Evolutionary conservation across 306 rosid genomes (phyloP), one percentile per base, ranked within the genome.

Genomic region (Cyamopsis tetragonoloba): DNA sequence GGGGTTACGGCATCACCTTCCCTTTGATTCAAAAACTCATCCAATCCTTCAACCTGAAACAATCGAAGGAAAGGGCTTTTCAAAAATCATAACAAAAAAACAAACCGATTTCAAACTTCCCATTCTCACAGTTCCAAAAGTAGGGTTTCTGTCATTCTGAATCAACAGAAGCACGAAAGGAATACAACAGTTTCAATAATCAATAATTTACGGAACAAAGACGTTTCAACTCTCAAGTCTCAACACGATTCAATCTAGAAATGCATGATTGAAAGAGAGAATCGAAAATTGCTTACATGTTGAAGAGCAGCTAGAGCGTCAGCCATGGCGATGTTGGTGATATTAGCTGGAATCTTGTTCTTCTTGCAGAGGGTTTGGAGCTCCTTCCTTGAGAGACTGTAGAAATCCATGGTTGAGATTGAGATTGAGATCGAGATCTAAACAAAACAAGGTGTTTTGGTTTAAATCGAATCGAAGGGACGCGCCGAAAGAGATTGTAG

Each of bases 271-370:
- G 1, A 4, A 26, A 3, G 7, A 1, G 0, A 6, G n/a, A 70
- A 15, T 31, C 20, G n/a, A 13, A 13, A 6, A 19, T 44, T 0
- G 37, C 0, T 71, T 82, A 88, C 97, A 0, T 66, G 82, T 19
- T 65, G 65, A 61, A 93, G 96, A 75, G 91, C 83, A 1, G 60
- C 3, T 39, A 93, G 97, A 57, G 96, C 80, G 4, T 88, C 84
- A 1, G 90, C 97, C 99, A 93, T 93, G 80, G 91, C 97, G 1
- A 88, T 65, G 3, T 88, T 93, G 73, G 99, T 86, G 72, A 72
- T 70, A 15, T 93, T 93, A 0, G 99, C 97, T 0, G 96, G 99
- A 74, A 93, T 88, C 80, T 79, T 88, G 83, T 93, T 93, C 81
- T 62, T 88, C 96, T 93, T 93, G 96, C 95, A 86, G 8, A 93